Base-by-base conservation (phyloP, 1,139 yeast species). In the Hansenula sp. region DNA sequence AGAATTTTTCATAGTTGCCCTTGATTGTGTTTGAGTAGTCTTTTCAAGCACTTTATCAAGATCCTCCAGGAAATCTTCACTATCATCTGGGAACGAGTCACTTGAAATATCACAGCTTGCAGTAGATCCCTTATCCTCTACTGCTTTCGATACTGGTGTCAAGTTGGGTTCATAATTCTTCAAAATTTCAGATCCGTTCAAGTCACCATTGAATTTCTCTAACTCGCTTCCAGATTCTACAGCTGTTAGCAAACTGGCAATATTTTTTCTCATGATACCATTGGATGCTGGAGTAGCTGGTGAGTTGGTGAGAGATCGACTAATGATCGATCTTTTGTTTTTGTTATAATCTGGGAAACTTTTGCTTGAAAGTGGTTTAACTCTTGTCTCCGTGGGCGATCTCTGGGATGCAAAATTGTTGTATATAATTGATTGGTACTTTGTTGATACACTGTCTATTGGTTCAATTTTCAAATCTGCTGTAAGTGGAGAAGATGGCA, bases 401-500 rank as follows among this genome's bases (percentile, higher is more conserved):
- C 32, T 41, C 14, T 48, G 52, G 3, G 47, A 24, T 6, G 43
- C 43, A 27, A 53, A 36, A 40, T 52, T 52, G 14, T 50, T 55
- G 36, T 38, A 53, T 37, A 44, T 46, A 28, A 54, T 43, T 2
- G 45, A 39, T 2, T 48, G 42, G 31, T 44, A 51, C 32, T 43
- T 48, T 6, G 42, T 46, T 0, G 52, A 45, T 1, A 54, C 29
- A 2, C 37, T 30, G 11, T 36, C 41, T 17, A 46, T 30, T 2
- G 55, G 53, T 14, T 49, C 46, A 3, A 51, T 24, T n/a, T 38
- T 25, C 34, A 40, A n/a, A 40, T 32, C 22, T 19, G 37, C 34
- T 29, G 49, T 48, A 13, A 47, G 14, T 25, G 58, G 57, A 0
- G 58, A 54, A 3, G 58, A 53, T 4, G 58, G 57, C 4, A 47